Percentiles rank a stretch among this genome's conserved stretches.
Conservation (phyloP, 345 rosid species). For the Salix viminalis region DNA sequence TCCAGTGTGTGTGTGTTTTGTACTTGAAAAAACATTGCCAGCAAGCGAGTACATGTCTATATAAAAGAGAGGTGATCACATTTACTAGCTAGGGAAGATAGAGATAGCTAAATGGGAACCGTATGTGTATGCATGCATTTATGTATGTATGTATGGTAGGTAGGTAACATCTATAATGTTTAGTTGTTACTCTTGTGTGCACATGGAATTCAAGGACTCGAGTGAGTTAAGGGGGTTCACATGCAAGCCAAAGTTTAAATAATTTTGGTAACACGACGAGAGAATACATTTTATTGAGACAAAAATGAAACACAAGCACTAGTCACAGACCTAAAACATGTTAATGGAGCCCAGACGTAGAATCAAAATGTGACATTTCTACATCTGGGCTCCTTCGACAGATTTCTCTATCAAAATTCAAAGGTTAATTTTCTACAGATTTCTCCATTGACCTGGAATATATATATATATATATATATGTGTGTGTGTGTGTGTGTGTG, state of each 20-base stretch:
- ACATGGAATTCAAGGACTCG: neutral
- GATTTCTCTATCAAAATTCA: neutral
- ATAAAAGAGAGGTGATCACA: neutral
- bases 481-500: too few species aligned
- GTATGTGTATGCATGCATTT: too few species aligned
- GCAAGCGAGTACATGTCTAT: neutral
- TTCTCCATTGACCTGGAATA: neutral
- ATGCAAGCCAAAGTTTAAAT: neutral
- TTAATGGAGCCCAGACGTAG: neutral
- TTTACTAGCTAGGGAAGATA: neutral
- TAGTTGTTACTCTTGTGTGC: neutral
- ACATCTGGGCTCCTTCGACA: neutral
- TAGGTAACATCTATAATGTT: neutral
- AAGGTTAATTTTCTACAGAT: neutral
- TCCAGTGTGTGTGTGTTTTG: neutral
- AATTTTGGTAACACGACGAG: too few species aligned
- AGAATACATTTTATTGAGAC: too few species aligned
- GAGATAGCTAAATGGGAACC: neutral
- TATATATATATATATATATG: too few species aligned
- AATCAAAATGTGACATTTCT: neutral
- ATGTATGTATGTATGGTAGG: too few species aligned
- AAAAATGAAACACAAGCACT: neutral
- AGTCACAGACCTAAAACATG: neutral
- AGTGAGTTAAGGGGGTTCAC: neutral
- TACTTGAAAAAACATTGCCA: neutral